These are phyloP conservation scores for Candida incommunis DNA, from an alignment of 805 yeast species.

Conservation along the genomic window DNA sequence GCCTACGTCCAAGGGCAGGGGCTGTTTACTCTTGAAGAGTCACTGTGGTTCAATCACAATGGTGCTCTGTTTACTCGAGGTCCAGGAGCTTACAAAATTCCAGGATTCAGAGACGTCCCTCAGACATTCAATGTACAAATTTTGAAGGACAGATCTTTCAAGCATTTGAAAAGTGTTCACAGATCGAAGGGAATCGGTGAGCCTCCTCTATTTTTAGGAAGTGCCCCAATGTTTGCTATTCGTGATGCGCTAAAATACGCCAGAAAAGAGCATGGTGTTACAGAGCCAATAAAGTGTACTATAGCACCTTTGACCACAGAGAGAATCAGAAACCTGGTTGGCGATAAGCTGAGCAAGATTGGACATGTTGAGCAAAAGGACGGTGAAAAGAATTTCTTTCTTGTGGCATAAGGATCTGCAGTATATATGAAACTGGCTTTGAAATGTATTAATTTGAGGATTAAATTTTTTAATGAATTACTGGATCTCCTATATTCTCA, in stretches of 20 bases:
- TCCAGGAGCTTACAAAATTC: conserved; percentile 36
- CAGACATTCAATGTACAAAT: conserved; percentile 30
- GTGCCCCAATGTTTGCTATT: conserved; percentile 29
- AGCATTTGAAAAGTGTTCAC: conserved; percentile 30
- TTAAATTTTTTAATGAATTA: too few species aligned
- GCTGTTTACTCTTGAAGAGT: conserved; percentile 33
- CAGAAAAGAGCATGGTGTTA: conserved; percentile 20
- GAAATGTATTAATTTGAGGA: too few species aligned
- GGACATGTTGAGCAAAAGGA: conserved; percentile 23
- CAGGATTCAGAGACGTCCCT: conserved; percentile 35
- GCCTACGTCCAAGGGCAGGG: conserved; percentile 39
- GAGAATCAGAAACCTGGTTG: conserved; percentile 26
- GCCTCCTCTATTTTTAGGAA: conserved; percentile 35
- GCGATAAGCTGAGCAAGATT: conserved; percentile 21
- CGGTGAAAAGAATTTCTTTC: conserved; percentile 22
- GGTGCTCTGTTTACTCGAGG: conserved; percentile 32
- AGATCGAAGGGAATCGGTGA: conserved; percentile 36
- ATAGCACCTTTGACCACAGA: conserved; percentile 31
- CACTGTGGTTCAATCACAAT: conserved; percentile 28
- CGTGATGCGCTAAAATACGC: conserved; percentile 29
- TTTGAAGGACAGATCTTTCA: conserved; percentile 27
- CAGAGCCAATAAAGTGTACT: conserved; percentile 6
- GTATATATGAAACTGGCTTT: too few species aligned
- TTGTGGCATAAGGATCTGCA: conserved; percentile 23
- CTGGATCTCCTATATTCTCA: too few species aligned